Base-by-base conservation (phyloP, 257 asterid species). In the Solanum lignicaule region DNA sequence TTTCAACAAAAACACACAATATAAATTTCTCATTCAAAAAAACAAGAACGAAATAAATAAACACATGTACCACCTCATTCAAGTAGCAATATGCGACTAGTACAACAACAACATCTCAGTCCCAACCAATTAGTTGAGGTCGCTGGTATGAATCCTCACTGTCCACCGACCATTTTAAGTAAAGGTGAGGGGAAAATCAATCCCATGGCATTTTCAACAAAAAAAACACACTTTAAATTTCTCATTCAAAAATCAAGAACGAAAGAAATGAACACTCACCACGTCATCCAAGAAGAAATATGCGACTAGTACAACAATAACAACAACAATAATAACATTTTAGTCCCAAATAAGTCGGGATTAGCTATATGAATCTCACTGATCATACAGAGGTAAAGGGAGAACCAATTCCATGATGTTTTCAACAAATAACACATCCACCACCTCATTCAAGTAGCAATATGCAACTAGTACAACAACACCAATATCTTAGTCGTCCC, bases 131-230 rank as follows among this genome's bases (percentile, higher is more conserved):
- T 38, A 38, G 46, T 39, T 39, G 46, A 10, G 46, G 46, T 10
- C 4, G 4, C 0, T 39, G 13, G 46, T 66, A 66, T 66, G 7
- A 66, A 66, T 66, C 73, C 20, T 41, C 33, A 66, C 4, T 4
- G 32, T 35, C 38, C 38, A 35, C 41, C 41, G 2, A 25, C 11
- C 16, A n/a, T 11, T 5, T 65, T 66, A 66, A 25, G 6, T 73
- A 29, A 88, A 89, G n/a, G 94, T 90, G 60, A 95, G 88, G 23
- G 99, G 99, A 82, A 97, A 97, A 27, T 98, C 99, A 87, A 95
- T 95, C 3, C 98, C 98, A n/a, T 95, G 98, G n/a, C 98, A 92
- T 25, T 92, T 90, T 3, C 92, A 36, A 97, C 96, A 76, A 95
- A 95, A 89, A 95, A 62, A 5, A 62, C 0, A 62, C 25, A 23